Conservation (phyloP, 257 asterid species). For the Voacanga thouarsii region DNA sequence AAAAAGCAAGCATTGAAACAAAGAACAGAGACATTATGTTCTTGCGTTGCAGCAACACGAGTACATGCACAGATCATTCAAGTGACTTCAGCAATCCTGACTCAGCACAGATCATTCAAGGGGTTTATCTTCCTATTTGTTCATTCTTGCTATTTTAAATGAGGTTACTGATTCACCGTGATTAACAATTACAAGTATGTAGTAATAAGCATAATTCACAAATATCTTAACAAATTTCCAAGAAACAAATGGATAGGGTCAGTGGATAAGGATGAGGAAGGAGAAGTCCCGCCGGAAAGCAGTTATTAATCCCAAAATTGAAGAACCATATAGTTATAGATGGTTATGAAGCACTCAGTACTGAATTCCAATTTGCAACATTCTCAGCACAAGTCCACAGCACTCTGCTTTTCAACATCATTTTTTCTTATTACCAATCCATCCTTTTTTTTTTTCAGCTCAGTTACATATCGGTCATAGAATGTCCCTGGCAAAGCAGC, state of each 20-base stretch:
- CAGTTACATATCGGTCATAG: neutral
- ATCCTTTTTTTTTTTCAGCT: neutral
- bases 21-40: neutral
- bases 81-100: neutral
- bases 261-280: neutral
- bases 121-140: neutral
- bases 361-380: neutral
- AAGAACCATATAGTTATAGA: neutral
- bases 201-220: too few species aligned
- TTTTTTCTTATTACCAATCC: neutral
- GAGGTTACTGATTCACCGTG: neutral
- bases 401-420: neutral
- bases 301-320: neutral
- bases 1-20: constrained; percentile 12
- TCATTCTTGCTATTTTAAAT: neutral
- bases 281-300: neutral
- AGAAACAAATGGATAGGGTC: neutral
- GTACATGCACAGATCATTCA: neutral
- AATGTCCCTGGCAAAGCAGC: neutral
- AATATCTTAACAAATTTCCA: neutral
- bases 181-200: neutral
- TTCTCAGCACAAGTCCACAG: neutral
- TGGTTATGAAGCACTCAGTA: neutral
- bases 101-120: neutral
- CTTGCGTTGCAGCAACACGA: neutral